Evolutionary conservation across 148 eudicot genomes (phyloP), one percentile per base, ranked within the genome.

Genomic region (Diospyros kaki): DNA sequence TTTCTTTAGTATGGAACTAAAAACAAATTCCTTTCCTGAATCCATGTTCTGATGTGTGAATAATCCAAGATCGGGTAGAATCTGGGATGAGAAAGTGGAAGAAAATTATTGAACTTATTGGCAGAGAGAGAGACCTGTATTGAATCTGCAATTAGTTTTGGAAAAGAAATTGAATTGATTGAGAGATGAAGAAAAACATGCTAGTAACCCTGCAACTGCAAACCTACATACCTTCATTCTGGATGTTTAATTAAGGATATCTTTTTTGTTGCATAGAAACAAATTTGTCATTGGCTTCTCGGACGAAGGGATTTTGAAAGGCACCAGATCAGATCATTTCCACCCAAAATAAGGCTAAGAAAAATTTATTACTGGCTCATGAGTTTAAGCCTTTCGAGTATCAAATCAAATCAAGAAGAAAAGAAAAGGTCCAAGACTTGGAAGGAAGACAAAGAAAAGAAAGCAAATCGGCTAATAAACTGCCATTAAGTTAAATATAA

Each of bases 371-470:
- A 4, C 6, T 48, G 14, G 48, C 0, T 63, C 59, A n/a, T n/a
- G n/a, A 42, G 12, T 6, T 13, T 50, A 66, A 55, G 74, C 42
- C 50, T 11, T 52, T 40, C 45, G 17, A 17, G 18, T 42, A 11
- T 70, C 68, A 28, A 69, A 77, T 54, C 50, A 63, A 54, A 63
- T n/a, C 3, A 39, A 68, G 4, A 42, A 48, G 44, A 76, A 38
- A 69, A 45, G n/a, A 44, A 48, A 55, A 14, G 41, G 52, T 4
- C 14, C 40, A 53, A 56, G 12, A 66, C 41, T 10, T 50, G 68
- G 51, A 14, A 52, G 39, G 18, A 62, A 7, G 56, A 52, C 39
- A 53, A 51, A 60, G 18, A 38, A 68, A 54, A 48, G 52, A 42
- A 64, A 44, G 15, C 11, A 64, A 9, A 64, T 43, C 4, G 3